Percentiles rank a stretch among this genome's conserved stretches.
Conservation (phyloP, 2,329 filamentous ascomycete genomes). For the Lojkania enalia region DNA sequence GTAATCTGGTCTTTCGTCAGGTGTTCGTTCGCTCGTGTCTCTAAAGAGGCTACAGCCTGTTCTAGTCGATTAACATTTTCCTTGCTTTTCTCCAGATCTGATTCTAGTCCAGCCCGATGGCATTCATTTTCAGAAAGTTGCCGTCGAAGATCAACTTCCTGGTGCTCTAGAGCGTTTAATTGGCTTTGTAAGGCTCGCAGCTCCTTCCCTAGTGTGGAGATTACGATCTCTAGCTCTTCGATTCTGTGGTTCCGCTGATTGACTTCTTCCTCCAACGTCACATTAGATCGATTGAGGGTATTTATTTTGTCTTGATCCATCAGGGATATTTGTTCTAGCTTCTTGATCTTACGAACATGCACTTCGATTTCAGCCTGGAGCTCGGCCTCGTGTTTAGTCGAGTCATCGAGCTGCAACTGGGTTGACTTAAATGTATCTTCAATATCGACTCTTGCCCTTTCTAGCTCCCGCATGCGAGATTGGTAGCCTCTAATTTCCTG, state of each 20-base stretch:
- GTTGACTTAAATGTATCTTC: conserved; percentile 28
- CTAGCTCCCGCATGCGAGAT: conserved; percentile 31
- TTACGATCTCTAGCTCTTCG: conserved; percentile 27
- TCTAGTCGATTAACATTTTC: conserved; percentile 27
- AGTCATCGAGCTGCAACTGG: conserved; percentile 24
- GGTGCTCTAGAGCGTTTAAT: conserved; percentile 24
- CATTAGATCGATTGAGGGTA: conserved; percentile 29
- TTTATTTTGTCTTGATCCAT: conserved; percentile 26
- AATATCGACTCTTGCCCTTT: conserved; percentile 28
- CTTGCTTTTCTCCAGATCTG: conserved; percentile 25
- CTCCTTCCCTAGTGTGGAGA: conserved; percentile 25
- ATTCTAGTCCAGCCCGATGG: conserved; percentile 16
- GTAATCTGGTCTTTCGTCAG: conserved; percentile 27
- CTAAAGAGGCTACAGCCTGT: conserved; percentile 26
- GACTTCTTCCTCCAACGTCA: conserved; percentile 23
- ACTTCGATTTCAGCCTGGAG: conserved; percentile 28
- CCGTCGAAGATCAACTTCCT: conserved; percentile 26
- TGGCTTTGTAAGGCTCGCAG: conserved; percentile 21
- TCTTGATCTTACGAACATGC: conserved; percentile 32
- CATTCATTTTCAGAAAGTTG: conserved; percentile 28
- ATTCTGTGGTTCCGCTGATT: conserved; percentile 19
- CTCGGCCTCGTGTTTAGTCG: conserved; percentile 21
- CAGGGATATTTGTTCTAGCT: conserved; percentile 23
- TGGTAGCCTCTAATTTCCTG: conserved; percentile 35
- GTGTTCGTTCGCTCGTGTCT: conserved; percentile 28